A percentile compares a stretch with the other conserved stretches of the same genome.
Evolutionary conservation across 2,329 filamentous ascomycete genomes (phyloP).

Genomic region (Neoarthrinium moseri): DNA sequence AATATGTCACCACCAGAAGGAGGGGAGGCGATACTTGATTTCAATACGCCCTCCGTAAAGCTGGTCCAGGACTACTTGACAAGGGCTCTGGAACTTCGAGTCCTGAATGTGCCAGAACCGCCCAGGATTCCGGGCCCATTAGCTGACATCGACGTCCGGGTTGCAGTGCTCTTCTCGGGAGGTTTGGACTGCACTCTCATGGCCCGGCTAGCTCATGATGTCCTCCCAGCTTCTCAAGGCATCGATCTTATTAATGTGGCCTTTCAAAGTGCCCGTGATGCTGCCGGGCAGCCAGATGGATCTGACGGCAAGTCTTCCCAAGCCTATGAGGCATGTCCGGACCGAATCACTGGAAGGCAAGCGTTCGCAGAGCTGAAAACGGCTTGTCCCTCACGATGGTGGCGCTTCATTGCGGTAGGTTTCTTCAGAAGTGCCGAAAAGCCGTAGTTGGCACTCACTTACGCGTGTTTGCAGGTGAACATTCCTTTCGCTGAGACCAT

Average conservation of each 20-base stretch:
- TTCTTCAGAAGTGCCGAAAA: too few species aligned
- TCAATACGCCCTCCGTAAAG: slow-evolving; percentile 49
- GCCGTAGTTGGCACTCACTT: slow-evolving; percentile 2
- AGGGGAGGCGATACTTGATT: slow-evolving; percentile 24
- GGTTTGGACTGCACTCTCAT: slow-evolving; percentile 91
- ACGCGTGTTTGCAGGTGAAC: slow-evolving; percentile 55
- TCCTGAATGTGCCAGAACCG: slow-evolving; percentile 63
- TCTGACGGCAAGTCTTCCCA: slow-evolving; percentile 21
- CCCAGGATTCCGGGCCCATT: slow-evolving; percentile 30
- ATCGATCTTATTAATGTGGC: slow-evolving; percentile 94
- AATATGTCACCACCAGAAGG: slow-evolving; percentile 42
- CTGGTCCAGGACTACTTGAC: slow-evolving; percentile 53
- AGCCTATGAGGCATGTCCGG: slow-evolving; percentile 81
- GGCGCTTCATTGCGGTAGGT: slow-evolving; percentile 81
- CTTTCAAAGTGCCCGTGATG: slow-evolving; percentile 86
- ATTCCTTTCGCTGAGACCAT: slow-evolving; percentile 76
- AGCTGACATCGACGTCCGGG: slow-evolving; percentile 40
- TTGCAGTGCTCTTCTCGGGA: slow-evolving; percentile 89
- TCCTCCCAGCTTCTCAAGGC: slow-evolving; percentile 65
- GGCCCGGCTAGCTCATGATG: slow-evolving; percentile 75
- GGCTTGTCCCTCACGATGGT: slow-evolving; percentile 68
- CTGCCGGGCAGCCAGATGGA: slow-evolving; percentile 48
- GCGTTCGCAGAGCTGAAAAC: slow-evolving; percentile 72
- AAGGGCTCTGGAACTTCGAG: slow-evolving; percentile 62
- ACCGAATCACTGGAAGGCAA: slow-evolving; percentile 80